Percentiles rank a stretch among this genome's conserved stretches.
These are phyloP conservation scores for Pseudocercospora ulei DNA, from an alignment of 2,329 filamentous ascomycete species.

Conservation along the genomic window DNA sequence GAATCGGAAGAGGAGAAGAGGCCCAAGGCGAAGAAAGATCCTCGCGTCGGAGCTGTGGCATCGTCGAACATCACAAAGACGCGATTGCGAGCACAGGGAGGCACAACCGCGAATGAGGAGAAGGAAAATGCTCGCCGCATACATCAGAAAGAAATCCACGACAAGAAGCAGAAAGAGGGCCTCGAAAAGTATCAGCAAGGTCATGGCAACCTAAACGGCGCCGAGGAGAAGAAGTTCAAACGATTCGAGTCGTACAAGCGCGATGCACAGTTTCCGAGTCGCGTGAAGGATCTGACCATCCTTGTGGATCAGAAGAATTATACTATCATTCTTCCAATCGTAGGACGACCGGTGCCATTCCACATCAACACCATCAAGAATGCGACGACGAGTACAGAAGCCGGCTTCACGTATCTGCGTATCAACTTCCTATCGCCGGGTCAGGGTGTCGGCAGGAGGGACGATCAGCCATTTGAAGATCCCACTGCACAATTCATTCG, in stretches of 20 bases:
- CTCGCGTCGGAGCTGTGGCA: constrained; percentile 73
- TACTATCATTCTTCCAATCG: constrained; percentile 87
- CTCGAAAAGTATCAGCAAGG: constrained; percentile 76
- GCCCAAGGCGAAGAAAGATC: constrained; percentile 80
- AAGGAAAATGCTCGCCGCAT: constrained; percentile 76
- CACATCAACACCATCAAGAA: constrained; percentile 99
- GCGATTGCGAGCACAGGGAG: constrained; percentile 79
- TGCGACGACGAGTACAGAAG: constrained; percentile 93
- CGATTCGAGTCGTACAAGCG: constrained; percentile 98
- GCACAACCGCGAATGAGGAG: constrained; percentile 80
- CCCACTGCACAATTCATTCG: constrained; percentile 89
- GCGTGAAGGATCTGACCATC: constrained; percentile 76
- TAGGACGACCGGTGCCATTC: constrained; percentile 94
- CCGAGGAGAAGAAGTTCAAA: constrained; percentile 97
- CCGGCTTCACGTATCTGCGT: constrained; percentile 83
- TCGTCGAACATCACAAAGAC: constrained; percentile 94
- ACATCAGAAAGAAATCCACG: constrained; percentile 81
- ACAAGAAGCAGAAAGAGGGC: constrained; percentile 84
- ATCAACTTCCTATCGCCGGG: constrained; percentile 97
- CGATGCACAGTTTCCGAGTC: constrained; percentile 80
- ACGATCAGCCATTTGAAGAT: constrained; percentile 96
- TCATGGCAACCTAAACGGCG: constrained; percentile 72
- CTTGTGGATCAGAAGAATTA: constrained; percentile 83
- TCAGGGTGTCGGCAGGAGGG: constrained; percentile 91
- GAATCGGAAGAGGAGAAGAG: constrained; percentile 77